phyloP scores from a whole-genome alignment of 2,329 filamentous ascomycete species.

The Aspergillus latus region DNA sequence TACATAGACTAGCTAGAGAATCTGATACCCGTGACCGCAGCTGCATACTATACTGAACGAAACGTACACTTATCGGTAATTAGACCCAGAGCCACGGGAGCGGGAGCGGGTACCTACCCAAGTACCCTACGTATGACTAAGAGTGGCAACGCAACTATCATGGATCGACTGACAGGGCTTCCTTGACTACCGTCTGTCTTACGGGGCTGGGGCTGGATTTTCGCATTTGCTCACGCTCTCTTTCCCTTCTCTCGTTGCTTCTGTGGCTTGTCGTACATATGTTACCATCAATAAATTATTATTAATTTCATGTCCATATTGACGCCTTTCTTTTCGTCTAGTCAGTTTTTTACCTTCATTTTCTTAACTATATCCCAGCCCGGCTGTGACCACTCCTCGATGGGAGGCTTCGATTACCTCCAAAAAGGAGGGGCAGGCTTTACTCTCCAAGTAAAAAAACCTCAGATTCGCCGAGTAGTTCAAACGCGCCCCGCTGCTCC shows the following conservation, averaged over 20 bases:
- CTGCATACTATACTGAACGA: neutral
- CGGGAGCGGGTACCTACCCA: neutral
- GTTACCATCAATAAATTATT: constrained; percentile 3
- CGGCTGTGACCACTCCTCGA: constrained; percentile 24
- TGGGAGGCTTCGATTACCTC: constrained; percentile 48
- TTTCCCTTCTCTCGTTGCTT: constrained; percentile 14
- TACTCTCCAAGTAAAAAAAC: constrained; percentile 42
- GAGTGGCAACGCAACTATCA: constrained; percentile 13
- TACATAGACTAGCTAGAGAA: constrained; percentile 2
- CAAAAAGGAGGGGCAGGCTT: constrained; percentile 44
- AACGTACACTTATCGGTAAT: neutral
- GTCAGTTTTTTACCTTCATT: constrained; percentile 7
- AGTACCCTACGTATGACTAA: constrained; percentile 5
- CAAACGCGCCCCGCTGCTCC: constrained; percentile 35
- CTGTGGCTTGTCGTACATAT: constrained; percentile 13
- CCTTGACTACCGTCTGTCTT: constrained; percentile 4
- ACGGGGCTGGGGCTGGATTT: neutral
- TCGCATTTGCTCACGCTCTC: constrained; percentile 8
- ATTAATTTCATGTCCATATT: constrained; percentile 11
- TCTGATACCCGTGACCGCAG: constrained; percentile 12
- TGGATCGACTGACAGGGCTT: constrained; percentile 15
- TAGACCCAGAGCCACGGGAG: constrained; percentile 8
- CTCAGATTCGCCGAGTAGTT: constrained; percentile 45
- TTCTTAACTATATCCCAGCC: constrained; percentile 7
- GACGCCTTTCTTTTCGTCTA: constrained; percentile 1